phyloP scores from a whole-genome alignment of 2,329 filamentous ascomycete genomes.

The Septoria petroselini region DNA sequence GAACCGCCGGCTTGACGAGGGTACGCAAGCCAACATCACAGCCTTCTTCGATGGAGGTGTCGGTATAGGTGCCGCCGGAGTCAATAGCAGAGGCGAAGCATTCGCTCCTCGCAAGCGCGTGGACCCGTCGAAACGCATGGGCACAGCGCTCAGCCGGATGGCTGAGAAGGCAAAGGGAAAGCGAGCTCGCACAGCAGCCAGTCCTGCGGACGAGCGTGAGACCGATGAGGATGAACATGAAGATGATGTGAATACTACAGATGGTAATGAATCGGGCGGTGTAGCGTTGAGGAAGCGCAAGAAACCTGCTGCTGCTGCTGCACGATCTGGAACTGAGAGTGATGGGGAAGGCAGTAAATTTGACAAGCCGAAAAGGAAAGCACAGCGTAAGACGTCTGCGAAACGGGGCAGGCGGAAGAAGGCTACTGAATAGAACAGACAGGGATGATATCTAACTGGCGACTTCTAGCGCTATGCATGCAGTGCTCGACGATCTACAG shows the following conservation, averaged over 20 bases:
- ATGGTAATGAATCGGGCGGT: not conserved
- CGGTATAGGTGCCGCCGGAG: slow-evolving; percentile 57
- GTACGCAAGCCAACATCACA: slow-evolving; percentile 96
- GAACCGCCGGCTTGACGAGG: slow-evolving; percentile 82
- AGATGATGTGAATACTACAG: not conserved
- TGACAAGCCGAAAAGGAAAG: not conserved
- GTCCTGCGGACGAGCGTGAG: not conserved
- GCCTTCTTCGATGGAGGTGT: slow-evolving; percentile 76
- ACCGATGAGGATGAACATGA: not conserved
- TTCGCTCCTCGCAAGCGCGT: slow-evolving; percentile 67
- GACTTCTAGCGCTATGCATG: no score
- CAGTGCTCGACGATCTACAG: no score
- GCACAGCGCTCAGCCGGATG: slow-evolving; percentile 67
- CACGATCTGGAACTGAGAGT: not conserved
- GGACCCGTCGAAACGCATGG: slow-evolving; percentile 71
- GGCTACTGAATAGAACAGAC: no score
- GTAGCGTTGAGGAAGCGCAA: slow-evolving; percentile 2
- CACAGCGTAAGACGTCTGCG: not conserved
- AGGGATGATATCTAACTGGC: no score
- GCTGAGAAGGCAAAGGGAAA: slow-evolving; percentile 52
- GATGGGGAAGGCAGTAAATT: slow-evolving; percentile 6
- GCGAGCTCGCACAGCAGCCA: slow-evolving; percentile 19
- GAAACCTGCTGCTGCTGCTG: not conserved
- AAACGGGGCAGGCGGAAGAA: not conserved
- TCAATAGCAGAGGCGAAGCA: slow-evolving; percentile 47